Percentiles rank a stretch among this genome's conserved stretches.
phyloP scores from a whole-genome alignment of 169 alveolate species.

The Perkinsus chesapeaki region DNA sequence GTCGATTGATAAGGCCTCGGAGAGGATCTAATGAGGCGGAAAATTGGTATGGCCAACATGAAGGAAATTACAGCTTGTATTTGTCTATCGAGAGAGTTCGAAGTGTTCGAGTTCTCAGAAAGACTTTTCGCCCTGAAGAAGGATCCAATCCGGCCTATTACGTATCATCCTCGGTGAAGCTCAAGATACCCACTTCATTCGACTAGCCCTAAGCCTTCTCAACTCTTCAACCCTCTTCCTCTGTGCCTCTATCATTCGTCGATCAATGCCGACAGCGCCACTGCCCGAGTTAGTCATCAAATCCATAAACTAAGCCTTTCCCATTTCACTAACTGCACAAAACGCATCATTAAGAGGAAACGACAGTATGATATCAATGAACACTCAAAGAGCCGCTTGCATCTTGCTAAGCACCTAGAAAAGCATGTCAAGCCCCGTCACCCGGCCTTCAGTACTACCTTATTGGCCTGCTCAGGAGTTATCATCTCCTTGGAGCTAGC shows the following conservation, averaged over 20 bases:
- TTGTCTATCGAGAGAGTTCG: background rate
- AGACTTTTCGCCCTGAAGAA: background rate
- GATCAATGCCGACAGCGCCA: background rate
- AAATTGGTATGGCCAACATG: background rate
- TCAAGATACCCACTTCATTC: background rate
- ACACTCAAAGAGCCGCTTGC: background rate
- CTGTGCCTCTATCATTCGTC: background rate
- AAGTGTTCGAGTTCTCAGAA: background rate
- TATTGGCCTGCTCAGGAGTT: background rate
- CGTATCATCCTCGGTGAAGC: background rate
- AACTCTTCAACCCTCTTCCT: background rate
- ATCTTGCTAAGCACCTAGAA: background rate
- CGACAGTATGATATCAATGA: background rate
- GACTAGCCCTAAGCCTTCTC: background rate
- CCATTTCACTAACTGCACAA: background rate
- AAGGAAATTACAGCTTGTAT: background rate
- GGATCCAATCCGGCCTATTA: too few relatives aligned
- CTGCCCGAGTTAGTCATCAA: too few relatives aligned
- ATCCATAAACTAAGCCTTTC: too few relatives aligned
- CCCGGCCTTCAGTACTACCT: background rate
- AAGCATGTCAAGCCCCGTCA: background rate
- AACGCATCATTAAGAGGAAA: background rate
- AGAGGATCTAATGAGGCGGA: background rate
- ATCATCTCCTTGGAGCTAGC: constrained; percentile 1
- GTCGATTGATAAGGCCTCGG: background rate